Evolutionary conservation across 2,329 filamentous ascomycete genomes (phyloP).

Genomic region (Diaporthe destruens): DNA sequence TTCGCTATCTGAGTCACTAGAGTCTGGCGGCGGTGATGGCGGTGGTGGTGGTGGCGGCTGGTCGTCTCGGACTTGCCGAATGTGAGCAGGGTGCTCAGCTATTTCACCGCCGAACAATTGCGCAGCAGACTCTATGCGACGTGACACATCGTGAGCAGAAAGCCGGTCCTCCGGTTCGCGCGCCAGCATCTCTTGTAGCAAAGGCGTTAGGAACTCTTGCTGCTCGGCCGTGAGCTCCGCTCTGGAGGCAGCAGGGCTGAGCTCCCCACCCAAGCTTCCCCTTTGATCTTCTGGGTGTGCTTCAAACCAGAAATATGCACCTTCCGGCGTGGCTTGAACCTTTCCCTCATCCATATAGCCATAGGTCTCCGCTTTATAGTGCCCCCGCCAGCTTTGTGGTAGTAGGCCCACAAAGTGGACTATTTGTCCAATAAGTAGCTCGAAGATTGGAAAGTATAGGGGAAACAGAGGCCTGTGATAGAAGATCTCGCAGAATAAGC

Average conservation of each 20-base stretch:
- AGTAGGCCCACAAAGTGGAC: constrained; percentile 14
- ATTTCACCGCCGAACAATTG: neutral
- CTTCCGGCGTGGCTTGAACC: neutral
- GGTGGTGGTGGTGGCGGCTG: neutral
- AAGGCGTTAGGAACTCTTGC: constrained; percentile 5
- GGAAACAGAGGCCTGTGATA: constrained; percentile 6
- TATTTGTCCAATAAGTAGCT: constrained; percentile 20
- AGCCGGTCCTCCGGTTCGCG: constrained; percentile 2
- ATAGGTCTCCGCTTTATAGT: constrained; percentile 7
- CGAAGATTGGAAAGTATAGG: constrained; percentile 13
- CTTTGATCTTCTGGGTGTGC: neutral
- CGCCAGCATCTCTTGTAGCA: constrained; percentile 26
- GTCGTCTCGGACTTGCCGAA: constrained; percentile 5
- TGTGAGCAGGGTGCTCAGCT: neutral
- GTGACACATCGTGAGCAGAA: neutral
- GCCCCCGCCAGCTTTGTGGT: constrained; percentile 29
- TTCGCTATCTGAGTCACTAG: neutral
- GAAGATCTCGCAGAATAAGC: constrained; percentile 19
- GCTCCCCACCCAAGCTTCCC: neutral
- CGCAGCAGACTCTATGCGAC: constrained; percentile 16
- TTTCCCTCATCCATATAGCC: neutral
- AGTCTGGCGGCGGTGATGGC: neutral
- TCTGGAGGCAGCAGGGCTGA: neutral
- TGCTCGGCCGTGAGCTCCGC: constrained; percentile 9
- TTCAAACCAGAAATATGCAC: neutral